A percentile compares a stretch with the other conserved stretches of the same genome.
Conservation (phyloP, 495 filamentous ascomycete genomes). For the Bathelium albidoporum region DNA sequence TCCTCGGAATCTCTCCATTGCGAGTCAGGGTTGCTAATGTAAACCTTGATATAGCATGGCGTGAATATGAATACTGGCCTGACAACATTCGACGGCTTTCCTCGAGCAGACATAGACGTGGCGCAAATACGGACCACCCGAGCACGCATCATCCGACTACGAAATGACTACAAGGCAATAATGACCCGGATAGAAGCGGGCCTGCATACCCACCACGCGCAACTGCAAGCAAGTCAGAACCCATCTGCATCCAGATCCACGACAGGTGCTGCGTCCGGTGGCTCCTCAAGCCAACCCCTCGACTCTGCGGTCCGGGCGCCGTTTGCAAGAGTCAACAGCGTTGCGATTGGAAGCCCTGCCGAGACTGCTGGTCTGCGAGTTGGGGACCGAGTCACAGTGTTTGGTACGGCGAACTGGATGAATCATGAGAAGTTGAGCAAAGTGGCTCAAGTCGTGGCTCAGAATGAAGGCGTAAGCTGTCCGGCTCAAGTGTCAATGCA, state of each 20-base stretch:
- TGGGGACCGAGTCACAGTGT: constrained; percentile 74
- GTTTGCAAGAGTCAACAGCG: constrained; percentile 85
- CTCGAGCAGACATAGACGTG: constrained; percentile 86
- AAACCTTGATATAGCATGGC: constrained; percentile 46
- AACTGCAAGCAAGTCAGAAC: neutral
- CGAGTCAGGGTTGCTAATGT: constrained; percentile 1
- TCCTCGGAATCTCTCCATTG: constrained; percentile 10
- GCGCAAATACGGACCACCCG: constrained; percentile 91
- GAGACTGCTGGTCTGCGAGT: constrained; percentile 68
- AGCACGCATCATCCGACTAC: constrained; percentile 75
- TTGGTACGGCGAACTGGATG: constrained; percentile 67
- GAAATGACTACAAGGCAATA: constrained; percentile 85
- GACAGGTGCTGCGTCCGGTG: constrained; percentile 10
- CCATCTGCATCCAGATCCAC: constrained; percentile 7
- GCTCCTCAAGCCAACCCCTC: constrained; percentile 11
- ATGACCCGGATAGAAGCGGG: constrained; percentile 71
- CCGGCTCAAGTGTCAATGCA: neutral
- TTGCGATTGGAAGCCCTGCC: constrained; percentile 71
- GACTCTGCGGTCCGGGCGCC: constrained; percentile 44
- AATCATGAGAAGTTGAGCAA: constrained; percentile 81
- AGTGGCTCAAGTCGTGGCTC: constrained; percentile 72
- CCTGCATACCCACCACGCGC: constrained; percentile 10
- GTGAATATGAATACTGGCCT: constrained; percentile 87
- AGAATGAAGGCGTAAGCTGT: constrained; percentile 77
- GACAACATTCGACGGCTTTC: constrained; percentile 86